Percentiles rank a stretch among this genome's conserved stretches.
phyloP scores from a whole-genome alignment of 345 rosid species.

The Mallotus nudiflorus region DNA sequence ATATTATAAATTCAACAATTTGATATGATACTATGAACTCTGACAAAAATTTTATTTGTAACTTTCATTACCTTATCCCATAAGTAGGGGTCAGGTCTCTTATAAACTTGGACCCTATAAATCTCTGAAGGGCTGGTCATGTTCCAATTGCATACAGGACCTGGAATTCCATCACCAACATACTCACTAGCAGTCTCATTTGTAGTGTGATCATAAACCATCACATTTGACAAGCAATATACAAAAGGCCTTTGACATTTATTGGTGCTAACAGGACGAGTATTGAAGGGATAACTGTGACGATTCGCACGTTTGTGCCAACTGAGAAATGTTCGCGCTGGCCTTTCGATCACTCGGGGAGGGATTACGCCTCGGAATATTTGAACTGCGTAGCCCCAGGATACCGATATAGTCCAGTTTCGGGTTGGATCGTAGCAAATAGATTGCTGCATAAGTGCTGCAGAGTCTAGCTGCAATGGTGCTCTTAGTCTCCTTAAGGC shows the following conservation, averaged over 20 bases:
- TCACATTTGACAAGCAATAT: slow-evolving; percentile 41
- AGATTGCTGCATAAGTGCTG: slow-evolving; percentile 65
- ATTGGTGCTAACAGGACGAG: slow-evolving; percentile 40
- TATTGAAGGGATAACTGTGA: slow-evolving; percentile 47
- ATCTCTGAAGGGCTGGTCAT: slow-evolving; percentile 34
- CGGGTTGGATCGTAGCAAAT: slow-evolving; percentile 57
- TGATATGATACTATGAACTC: background rate
- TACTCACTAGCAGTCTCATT: slow-evolving; percentile 51
- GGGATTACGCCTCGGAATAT: slow-evolving; percentile 47
- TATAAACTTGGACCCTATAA: slow-evolving; percentile 38
- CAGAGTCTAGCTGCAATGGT: slow-evolving; percentile 57
- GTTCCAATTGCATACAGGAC: slow-evolving; percentile 46
- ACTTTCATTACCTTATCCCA: slow-evolving; percentile 49
- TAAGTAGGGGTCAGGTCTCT: slow-evolving; percentile 42
- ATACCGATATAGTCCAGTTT: slow-evolving; percentile 69
- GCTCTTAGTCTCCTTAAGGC: slow-evolving; percentile 44
- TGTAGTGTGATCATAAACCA: slow-evolving; percentile 2
- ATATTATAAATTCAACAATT: no score
- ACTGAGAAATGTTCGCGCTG: slow-evolving; percentile 54
- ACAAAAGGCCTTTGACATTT: slow-evolving; percentile 56
- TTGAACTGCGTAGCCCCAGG: slow-evolving; percentile 79
- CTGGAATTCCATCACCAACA: slow-evolving; percentile 15
- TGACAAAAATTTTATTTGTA: background rate
- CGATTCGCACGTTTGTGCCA: slow-evolving; percentile 51
- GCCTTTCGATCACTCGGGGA: slow-evolving; percentile 54